phyloP scores from a whole-genome alignment of 257 asterid genomes.

The Prunella vulgaris region DNA sequence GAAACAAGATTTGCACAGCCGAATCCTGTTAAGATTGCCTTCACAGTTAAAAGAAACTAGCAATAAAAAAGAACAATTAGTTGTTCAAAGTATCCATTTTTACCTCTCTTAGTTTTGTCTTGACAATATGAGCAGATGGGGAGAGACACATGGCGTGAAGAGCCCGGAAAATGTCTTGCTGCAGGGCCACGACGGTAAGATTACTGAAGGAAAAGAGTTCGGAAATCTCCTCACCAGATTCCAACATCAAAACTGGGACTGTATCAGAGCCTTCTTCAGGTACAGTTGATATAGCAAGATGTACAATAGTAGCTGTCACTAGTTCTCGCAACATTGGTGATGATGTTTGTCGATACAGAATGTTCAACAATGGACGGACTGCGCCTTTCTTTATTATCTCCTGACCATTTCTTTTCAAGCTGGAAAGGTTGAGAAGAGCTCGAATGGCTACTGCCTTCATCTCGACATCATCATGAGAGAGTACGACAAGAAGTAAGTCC shows the following conservation, averaged over 20 bases:
- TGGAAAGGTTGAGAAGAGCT: conserved; percentile 54
- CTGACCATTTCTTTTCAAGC: conserved; percentile 46
- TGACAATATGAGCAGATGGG: conserved; percentile 37
- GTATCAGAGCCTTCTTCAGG: conserved; percentile 35
- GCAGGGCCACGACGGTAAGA: conserved; percentile 37
- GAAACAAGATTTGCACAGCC: conserved; percentile 41
- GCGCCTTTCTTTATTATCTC: conserved; percentile 55
- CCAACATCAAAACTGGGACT: conserved; percentile 36
- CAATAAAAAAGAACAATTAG: neutral
- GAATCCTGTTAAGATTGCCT: conserved; percentile 43
- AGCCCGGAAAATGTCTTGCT: conserved; percentile 42
- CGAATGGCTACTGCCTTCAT: conserved; percentile 41
- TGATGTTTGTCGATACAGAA: conserved; percentile 46
- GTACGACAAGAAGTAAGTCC: conserved; percentile 40
- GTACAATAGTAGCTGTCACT: conserved; percentile 40
- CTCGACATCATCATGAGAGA: conserved; percentile 36
- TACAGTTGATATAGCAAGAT: conserved; percentile 48
- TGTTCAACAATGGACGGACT: conserved; percentile 43
- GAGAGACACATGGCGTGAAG: conserved; percentile 53
- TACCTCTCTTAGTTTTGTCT: conserved; percentile 52
- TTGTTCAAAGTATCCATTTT: neutral
- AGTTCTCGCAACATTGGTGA: conserved; percentile 40
- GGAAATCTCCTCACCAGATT: conserved; percentile 45
- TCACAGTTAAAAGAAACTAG: conserved; percentile 16
- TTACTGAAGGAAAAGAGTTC: conserved; percentile 43